Conservation (phyloP, 768 basidiomycete genomes). For the Boletus rex-veris region DNA sequence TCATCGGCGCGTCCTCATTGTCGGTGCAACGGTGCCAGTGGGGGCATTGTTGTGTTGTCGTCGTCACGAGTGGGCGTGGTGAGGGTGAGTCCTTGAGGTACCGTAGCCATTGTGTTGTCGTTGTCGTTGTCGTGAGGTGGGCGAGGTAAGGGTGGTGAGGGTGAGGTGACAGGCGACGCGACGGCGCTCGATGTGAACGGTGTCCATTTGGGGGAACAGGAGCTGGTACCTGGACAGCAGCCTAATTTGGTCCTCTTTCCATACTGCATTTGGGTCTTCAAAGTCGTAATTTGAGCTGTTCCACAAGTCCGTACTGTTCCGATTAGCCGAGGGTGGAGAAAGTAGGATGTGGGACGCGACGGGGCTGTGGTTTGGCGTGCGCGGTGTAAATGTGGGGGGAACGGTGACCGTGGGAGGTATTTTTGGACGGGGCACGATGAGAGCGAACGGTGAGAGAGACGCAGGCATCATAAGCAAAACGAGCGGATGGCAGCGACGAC, state of each 20-base stretch:
- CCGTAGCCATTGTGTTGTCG: too few species aligned
- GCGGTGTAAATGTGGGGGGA: constrained; percentile 43
- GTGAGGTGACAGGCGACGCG: too few species aligned
- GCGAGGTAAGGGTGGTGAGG: too few species aligned
- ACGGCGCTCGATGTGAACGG: too few species aligned
- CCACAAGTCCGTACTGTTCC: constrained; percentile 83
- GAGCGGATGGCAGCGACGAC: constrained; percentile 49
- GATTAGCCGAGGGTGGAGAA: constrained; percentile 34
- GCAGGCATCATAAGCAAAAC: constrained; percentile 37
- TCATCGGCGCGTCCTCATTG: too few species aligned
- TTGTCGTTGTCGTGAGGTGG: too few species aligned
- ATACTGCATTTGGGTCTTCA: constrained; percentile 63
- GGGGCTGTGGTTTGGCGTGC: constrained; percentile 60
- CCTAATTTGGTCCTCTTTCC: constrained; percentile 70
- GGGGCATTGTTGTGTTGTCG: too few species aligned
- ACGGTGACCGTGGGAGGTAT: constrained; percentile 18
- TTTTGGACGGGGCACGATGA: constrained; percentile 60
- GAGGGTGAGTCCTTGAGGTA: too few species aligned
- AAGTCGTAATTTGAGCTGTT: constrained; percentile 70
- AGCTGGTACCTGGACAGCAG: constrained; percentile 63
- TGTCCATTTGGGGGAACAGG: too few species aligned
- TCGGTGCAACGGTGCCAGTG: too few species aligned
- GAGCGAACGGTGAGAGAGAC: constrained; percentile 52
- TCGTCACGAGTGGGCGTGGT: too few species aligned
- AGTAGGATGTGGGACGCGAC: constrained; percentile 52